Base-by-base conservation (phyloP, 2,329 filamentous ascomycete species). In the Kalmusia sp. region DNA sequence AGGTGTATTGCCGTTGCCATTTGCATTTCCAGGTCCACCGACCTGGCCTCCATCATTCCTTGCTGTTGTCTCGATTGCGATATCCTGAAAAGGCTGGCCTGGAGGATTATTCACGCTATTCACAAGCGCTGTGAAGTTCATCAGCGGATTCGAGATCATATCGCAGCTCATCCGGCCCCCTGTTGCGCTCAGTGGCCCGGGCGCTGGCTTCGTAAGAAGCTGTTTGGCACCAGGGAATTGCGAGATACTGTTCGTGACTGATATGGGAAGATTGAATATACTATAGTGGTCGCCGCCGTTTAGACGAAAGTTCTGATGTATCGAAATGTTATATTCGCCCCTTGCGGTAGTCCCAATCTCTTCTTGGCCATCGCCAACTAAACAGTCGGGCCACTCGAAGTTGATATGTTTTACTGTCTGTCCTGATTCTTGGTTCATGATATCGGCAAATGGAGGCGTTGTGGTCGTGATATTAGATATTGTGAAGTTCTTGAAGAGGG, bases 371-470 rank as follows among this genome's bases (percentile, higher is more conserved):
- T 87, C 76, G 15, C 87, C 87, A 2, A 86, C 84, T 0, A 91
- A 77, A 62, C 88, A 91, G 52, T 83, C 81, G 0, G 88, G 88
- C 87, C 87, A 91, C 17, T 83, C 77, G 86, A 88, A 91, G 65
- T 87, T 87, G 56, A 90, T 80, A 67, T 91, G 87, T 68, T 91
- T 91, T 37, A 91, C 88, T 0, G 88, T 90, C 65, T 86, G 88
- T 3, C 83, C 82, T 1, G 80, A 73, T 65, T 91, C 87, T 57
- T 87, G 84, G 24, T 74, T 69, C 77, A 91, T 82, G 49, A 91
- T 86, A 44, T 87, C 78, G 1, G 84, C 84, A 6, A 87, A 71
- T 37, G 82, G 87, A 6, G 81, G 82, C 47, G 65, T 72, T 9
- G 64, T 63, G 1, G 69, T 74, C 2, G 85, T 87, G 45, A 84